These are phyloP conservation scores for Golubevia sp. DNA, from an alignment of 1,284 basidiomycete species.

Conservation along the genomic window DNA sequence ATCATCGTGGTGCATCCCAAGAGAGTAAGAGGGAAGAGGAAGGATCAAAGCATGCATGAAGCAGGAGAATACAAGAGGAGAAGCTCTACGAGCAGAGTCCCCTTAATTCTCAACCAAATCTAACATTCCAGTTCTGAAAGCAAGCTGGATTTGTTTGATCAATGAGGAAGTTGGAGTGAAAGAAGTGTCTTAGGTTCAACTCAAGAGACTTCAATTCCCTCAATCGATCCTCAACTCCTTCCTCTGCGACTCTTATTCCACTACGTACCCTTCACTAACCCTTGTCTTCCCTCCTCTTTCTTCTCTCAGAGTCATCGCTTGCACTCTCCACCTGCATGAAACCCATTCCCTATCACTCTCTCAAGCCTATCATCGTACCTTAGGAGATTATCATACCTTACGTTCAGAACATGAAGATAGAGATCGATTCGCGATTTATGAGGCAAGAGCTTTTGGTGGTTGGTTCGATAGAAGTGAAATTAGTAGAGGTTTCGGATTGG, in stretches of 20 bases:
- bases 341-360: slow-evolving; percentile 45
- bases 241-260: not conserved
- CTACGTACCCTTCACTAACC: not conserved
- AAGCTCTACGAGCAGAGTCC: too few species aligned
- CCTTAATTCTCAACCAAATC: too few species aligned
- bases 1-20: not conserved
- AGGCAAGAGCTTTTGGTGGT: slow-evolving; percentile 50
- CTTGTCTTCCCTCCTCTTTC: not conserved
- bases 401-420: slow-evolving; percentile 46
- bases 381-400: slow-evolving; percentile 28
- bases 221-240: not conserved
- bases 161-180: too few species aligned
- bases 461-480: slow-evolving; percentile 23
- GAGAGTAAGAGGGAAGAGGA: too few species aligned
- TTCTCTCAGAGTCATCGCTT: slow-evolving; percentile 35
- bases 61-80: too few species aligned
- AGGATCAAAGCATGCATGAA: too few species aligned
- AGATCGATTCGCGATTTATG: slow-evolving; percentile 42
- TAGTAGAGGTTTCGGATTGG: slow-evolving; percentile 1
- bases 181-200: not conserved
- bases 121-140: too few species aligned
- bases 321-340: slow-evolving; percentile 38
- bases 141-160: too few species aligned
- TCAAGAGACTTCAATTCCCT: too few species aligned
- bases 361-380: slow-evolving; percentile 55